These are phyloP conservation scores for Neonectria punicea DNA, from an alignment of 2,329 filamentous ascomycete species.

Conservation along the genomic window DNA sequence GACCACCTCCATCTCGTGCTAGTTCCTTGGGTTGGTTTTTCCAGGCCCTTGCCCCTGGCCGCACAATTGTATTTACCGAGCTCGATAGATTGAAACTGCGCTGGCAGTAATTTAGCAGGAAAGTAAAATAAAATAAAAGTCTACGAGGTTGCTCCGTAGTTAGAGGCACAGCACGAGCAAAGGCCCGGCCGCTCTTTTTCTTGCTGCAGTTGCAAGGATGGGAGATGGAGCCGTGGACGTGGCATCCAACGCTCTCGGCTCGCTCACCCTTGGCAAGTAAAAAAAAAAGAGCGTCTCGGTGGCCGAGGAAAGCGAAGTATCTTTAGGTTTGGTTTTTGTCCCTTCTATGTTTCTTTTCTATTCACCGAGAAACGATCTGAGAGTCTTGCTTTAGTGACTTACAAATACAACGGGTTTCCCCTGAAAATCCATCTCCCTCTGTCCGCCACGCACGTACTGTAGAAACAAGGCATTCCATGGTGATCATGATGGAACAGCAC, in stretches of 20 bases:
- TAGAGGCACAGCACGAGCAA: conserved; percentile 8
- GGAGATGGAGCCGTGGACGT: conserved; percentile 17
- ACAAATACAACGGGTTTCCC: neutral
- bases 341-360: neutral
- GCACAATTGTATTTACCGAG: neutral
- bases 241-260: conserved; percentile 17
- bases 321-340: neutral
- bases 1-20: neutral
- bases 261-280: neutral
- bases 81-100: neutral
- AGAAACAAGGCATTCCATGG: neutral
- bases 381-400: neutral
- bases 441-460: neutral
- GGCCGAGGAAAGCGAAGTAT: neutral
- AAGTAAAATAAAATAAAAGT: neutral
- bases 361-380: neutral
- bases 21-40: neutral
- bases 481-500: neutral
- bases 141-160: neutral
- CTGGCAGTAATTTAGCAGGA: neutral
- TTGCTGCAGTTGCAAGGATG: conserved; percentile 17
- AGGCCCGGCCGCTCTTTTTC: neutral
- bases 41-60: neutral
- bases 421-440: neutral
- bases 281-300: conserved; percentile 2